Percentiles rank a stretch among this genome's conserved stretches.
These are phyloP conservation scores for Elaeis guineensis DNA, from an alignment of 176 grass and related monocot species.

Conservation along the genomic window DNA sequence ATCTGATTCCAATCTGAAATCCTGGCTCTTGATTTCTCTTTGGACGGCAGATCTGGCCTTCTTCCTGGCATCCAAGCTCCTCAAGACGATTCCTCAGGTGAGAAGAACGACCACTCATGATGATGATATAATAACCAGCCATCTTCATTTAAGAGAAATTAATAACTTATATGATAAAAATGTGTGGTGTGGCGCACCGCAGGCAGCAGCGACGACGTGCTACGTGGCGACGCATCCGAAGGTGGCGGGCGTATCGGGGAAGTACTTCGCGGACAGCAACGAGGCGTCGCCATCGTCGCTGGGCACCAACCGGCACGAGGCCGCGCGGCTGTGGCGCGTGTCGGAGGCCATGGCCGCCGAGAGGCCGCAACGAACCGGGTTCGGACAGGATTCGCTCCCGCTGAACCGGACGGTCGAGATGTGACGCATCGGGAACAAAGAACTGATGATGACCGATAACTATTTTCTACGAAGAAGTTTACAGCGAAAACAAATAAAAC, in stretches of 20 bases:
- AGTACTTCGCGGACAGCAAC: constrained; percentile 97
- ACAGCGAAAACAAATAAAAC: no score
- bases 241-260: constrained; percentile 55
- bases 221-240: constrained; percentile 79
- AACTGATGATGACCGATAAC: no score
- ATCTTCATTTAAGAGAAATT: no score
- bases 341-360: constrained; percentile 37
- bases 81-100: constrained; percentile 97
- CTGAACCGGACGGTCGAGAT: no score
- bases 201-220: constrained; percentile 94
- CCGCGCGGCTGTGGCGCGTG: constrained; percentile 48
- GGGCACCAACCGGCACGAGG: constrained; percentile 39
- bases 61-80: constrained; percentile 81
- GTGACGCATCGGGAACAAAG: no score
- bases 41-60: constrained; percentile 68
- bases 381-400: no score
- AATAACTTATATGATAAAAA: no score
- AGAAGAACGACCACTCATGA: constrained; percentile 13
- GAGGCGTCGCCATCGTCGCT: constrained; percentile 67
- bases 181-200: background rate
- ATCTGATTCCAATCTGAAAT: background rate
- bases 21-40: no score
- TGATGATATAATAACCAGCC: no score
- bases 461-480: no score
- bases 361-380: no score